Evolutionary conservation across 768 basidiomycete genomes (phyloP).

Genomic region (Cantharellus cinnabarinus): DNA sequence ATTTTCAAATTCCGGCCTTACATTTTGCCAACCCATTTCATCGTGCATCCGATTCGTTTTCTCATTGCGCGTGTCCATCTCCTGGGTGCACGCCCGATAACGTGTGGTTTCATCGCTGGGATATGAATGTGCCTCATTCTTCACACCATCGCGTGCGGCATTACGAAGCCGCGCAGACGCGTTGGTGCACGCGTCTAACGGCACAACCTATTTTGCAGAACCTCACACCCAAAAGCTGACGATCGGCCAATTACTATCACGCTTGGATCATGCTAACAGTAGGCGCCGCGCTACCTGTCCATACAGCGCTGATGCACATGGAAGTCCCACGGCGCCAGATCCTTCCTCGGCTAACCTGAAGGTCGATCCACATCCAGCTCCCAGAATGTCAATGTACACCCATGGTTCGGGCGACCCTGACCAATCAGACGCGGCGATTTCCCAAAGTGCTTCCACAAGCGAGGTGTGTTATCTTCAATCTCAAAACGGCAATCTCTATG

Average conservation of each 20-base stretch:
- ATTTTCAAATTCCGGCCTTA: not conserved
- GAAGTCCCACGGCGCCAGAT: no score
- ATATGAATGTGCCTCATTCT: constrained; percentile 5
- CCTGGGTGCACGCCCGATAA: no score
- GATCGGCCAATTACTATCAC: constrained; percentile 16
- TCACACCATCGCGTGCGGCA: constrained; percentile 11
- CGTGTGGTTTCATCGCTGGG: not conserved
- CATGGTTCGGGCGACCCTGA: no score
- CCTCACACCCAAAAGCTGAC: constrained; percentile 51
- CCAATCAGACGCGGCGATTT: not conserved
- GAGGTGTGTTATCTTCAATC: constrained; percentile 63
- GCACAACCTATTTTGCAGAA: constrained; percentile 50
- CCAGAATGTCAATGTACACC: not conserved
- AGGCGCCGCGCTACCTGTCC: no score
- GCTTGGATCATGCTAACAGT: not conserved
- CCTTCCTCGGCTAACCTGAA: no score
- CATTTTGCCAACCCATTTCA: not conserved
- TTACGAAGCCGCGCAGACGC: constrained; percentile 52
- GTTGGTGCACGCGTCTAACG: constrained; percentile 32
- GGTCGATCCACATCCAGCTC: no score
- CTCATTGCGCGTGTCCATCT: no score
- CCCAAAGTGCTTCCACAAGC: constrained; percentile 7
- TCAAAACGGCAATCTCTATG: constrained; percentile 75
- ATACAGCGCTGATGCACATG: no score
- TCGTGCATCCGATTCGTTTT: no score